phyloP scores from a whole-genome alignment of 139 green algal genomes.

The Desmodesmus armatus region DNA sequence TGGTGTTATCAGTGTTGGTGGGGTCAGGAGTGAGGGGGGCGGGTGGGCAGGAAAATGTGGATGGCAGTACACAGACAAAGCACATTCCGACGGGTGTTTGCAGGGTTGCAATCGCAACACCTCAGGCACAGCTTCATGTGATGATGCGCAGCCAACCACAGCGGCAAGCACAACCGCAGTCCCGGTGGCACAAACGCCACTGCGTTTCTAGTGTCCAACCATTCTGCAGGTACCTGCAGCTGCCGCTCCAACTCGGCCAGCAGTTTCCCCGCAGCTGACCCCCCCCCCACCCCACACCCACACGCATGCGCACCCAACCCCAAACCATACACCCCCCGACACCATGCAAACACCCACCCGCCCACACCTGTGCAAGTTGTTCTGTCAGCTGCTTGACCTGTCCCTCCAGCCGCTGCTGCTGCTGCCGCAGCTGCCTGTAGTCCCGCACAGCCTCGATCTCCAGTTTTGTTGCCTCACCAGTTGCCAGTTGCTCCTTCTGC shows the following conservation, averaged over 20 bases:
- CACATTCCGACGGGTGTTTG: too few relatives aligned
- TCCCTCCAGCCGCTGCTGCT: slow-evolving; percentile 56
- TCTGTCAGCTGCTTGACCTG: slow-evolving; percentile 9
- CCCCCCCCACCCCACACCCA: too few relatives aligned
- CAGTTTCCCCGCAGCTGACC: too few relatives aligned
- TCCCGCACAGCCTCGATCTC: slow-evolving; percentile 60
- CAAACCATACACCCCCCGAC: too few relatives aligned
- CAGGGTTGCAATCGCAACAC: too few relatives aligned
- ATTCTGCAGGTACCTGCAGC: too few relatives aligned
- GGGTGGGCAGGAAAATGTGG: not conserved
- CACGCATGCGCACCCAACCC: too few relatives aligned
- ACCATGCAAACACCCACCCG: not conserved
- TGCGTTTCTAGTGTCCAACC: too few relatives aligned
- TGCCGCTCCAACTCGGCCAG: too few relatives aligned
- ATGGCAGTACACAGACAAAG: too few relatives aligned
- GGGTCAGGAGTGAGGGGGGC: not conserved
- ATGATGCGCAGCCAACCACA: too few relatives aligned
- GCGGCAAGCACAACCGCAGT: not conserved
- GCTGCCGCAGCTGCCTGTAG: slow-evolving; percentile 44
- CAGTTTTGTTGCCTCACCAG: slow-evolving; percentile 32
- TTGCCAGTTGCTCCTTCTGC: slow-evolving; percentile 14
- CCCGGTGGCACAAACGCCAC: not conserved
- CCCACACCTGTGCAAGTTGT: slow-evolving; percentile 2
- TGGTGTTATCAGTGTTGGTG: not conserved
- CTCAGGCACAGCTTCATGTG: too few relatives aligned